Evolutionary conservation across 352 stramenopile species (phyloP), one percentile per base, ranked within the genome.

Genomic region (Phytophthora brassicae): DNA sequence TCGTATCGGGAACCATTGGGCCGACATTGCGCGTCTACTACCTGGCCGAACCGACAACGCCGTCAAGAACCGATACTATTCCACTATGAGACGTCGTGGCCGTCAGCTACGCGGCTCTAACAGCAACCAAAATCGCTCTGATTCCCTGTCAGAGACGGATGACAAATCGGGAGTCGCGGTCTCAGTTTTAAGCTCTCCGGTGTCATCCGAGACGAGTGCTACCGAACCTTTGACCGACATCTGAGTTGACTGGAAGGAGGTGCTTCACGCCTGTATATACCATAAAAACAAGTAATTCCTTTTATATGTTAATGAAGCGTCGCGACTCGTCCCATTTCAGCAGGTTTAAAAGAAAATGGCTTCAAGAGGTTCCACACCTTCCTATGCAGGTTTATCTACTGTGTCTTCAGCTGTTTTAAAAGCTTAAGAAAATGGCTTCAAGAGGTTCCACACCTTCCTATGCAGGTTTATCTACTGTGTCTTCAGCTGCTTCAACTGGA

Each of bases 11-110:
- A 99, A 99, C 70, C 87, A 96, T 58, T 99, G 97, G 97, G 91
- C 92, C 3, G 92, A 98, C 60, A 99, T 99, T 59, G 93, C 96
- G 14, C 97, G 97, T 16, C 66, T 96, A 14, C 77, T 99, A 28
- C 93, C 95, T 20, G 97, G 97, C 2, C 77, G 97, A 29, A 98
- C 95, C 12, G 95, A 99, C 66, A 99, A 99, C 58, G 90, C 90
- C 9, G 94, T 99, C 20, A 99, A 99, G 80, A 99, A 99, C 65
- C 83, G 92, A 0, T 98, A 86, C 56, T 92, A 95, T 59, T 93
- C 82, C 36, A 92, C 84, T 14, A 90, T 91, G 79, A 69, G 84
- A 12, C 77, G 84, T 4, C 77, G 76, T 33, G 69, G 82, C 29
- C 72, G 79, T 2, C 79, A 92, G 53, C 77, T 90, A 60, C 76